Percentiles rank a stretch among this genome's conserved stretches.
Evolutionary conservation across 2,329 filamentous ascomycete species (phyloP).

Genomic region (Fusarium siculi): DNA sequence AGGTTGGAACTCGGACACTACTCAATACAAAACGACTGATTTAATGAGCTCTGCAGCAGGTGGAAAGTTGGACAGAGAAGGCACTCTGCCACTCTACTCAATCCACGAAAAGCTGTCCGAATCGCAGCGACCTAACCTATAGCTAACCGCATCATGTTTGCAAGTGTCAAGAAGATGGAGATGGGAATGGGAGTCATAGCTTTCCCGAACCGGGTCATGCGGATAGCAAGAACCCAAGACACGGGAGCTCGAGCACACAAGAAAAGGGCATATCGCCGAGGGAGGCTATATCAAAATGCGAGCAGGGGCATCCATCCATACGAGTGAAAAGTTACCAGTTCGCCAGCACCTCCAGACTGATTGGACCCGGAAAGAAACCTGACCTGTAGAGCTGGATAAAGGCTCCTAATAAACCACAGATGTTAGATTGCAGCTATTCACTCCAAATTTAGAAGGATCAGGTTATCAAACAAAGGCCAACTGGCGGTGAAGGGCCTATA

Average conservation of each 20-base stretch:
- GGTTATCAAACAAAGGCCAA: conserved; percentile 26
- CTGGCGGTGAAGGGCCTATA: conserved; percentile 39
- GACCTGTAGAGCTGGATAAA: not conserved
- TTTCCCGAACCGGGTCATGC: not conserved
- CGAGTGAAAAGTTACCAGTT: not conserved
- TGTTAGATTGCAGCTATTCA: conserved; percentile 25
- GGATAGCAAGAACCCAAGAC: not conserved
- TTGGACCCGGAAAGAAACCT: not conserved
- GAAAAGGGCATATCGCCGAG: conserved; percentile 3
- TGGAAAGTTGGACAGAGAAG: not conserved
- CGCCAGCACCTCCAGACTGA: not conserved
- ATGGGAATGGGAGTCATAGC: conserved; percentile 1
- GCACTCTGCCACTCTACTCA: not conserved
- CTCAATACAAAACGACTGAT: not conserved
- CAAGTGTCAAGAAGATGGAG: not conserved
- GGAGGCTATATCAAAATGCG: not conserved
- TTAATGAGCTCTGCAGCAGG: not conserved
- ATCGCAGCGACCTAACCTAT: conserved; percentile 3
- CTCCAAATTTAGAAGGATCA: conserved; percentile 15
- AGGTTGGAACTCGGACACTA: not conserved
- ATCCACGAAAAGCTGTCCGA: not conserved
- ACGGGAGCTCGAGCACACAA: conserved; percentile 1
- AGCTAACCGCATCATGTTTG: not conserved
- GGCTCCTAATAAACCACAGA: conserved; percentile 1
- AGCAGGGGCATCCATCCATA: conserved; percentile 5